Percentiles rank a stretch among this genome's conserved stretches.
Conservation (phyloP, 768 basidiomycete genomes). For the Infundibulicybe gibba region DNA sequence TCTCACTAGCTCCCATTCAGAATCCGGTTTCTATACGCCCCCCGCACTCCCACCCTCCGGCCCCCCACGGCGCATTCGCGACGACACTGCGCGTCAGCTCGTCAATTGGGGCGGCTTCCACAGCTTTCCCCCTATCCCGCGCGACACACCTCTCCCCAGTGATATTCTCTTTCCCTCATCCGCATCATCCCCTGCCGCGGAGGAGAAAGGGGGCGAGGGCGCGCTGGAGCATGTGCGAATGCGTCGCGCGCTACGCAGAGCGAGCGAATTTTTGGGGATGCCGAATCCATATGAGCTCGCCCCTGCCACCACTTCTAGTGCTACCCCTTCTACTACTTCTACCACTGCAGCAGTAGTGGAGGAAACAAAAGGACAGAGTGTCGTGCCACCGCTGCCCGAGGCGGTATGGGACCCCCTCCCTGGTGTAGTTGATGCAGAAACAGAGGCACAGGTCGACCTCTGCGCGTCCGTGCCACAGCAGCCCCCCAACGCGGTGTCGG, state of each 20-base stretch:
- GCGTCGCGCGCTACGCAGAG: conserved; percentile 22
- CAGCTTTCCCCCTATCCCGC: conserved; percentile 22
- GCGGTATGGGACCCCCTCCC: conserved; percentile 14
- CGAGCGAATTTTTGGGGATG: conserved; percentile 10
- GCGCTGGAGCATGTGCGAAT: conserved; percentile 22
- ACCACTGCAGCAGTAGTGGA: not conserved
- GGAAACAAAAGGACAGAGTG: not conserved
- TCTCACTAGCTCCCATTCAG: not conserved
- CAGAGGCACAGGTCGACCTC: too few species aligned
- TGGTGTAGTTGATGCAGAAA: not conserved
- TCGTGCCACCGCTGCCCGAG: not conserved
- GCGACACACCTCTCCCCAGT: conserved; percentile 14
- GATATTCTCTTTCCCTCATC: conserved; percentile 17
- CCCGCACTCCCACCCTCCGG: not conserved
- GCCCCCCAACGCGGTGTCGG: too few species aligned
- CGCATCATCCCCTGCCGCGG: not conserved
- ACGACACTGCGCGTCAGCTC: conserved; percentile 12
- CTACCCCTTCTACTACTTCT: not conserved
- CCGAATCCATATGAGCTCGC: conserved; percentile 23
- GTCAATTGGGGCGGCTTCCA: conserved; percentile 36
- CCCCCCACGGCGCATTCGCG: not conserved
- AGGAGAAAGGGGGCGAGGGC: too few species aligned
- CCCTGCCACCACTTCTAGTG: not conserved
- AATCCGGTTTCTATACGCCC: not conserved
- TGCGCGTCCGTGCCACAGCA: too few species aligned